These are phyloP conservation scores for Suillus variegatus DNA, from an alignment of 768 basidiomycete genomes.

Conservation along the genomic window DNA sequence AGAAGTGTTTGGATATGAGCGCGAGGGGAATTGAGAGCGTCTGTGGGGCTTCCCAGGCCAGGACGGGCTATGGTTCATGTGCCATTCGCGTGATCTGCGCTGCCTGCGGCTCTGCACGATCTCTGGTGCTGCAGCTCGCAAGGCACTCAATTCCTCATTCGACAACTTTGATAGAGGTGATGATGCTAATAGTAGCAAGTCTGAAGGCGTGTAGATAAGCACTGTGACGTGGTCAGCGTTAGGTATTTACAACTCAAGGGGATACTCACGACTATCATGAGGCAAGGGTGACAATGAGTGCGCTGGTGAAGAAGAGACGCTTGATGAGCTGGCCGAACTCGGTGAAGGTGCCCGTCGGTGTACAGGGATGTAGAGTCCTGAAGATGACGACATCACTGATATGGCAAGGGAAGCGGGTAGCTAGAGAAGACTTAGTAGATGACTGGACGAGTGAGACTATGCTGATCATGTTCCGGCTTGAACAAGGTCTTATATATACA, in stretches of 20 bases:
- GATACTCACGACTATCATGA: constrained; percentile 14
- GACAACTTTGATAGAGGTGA: constrained; percentile 25
- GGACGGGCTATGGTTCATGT: constrained; percentile 11
- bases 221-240: constrained; percentile 5
- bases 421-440: constrained; percentile 6
- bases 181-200: constrained; percentile 25
- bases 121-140: constrained; percentile 28
- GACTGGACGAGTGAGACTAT: not conserved
- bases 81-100: constrained; percentile 30
- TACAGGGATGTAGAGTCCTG: constrained; percentile 40
- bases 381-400: constrained; percentile 29
- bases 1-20: constrained; percentile 5
- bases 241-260: not conserved
- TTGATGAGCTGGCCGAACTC: constrained; percentile 19
- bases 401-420: constrained; percentile 11
- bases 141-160: constrained; percentile 2
- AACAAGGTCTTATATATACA: constrained; percentile 9
- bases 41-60: constrained; percentile 1
- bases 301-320: constrained; percentile 16
- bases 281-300: not conserved
- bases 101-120: constrained; percentile 27
- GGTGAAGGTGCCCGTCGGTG: constrained; percentile 34
- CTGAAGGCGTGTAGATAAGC: constrained; percentile 26
- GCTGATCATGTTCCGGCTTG: not conserved
- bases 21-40: not conserved